These are phyloP conservation scores for Isabelozyma gotoi DNA, from an alignment of 805 yeast genomes.

Conservation along the genomic window DNA sequence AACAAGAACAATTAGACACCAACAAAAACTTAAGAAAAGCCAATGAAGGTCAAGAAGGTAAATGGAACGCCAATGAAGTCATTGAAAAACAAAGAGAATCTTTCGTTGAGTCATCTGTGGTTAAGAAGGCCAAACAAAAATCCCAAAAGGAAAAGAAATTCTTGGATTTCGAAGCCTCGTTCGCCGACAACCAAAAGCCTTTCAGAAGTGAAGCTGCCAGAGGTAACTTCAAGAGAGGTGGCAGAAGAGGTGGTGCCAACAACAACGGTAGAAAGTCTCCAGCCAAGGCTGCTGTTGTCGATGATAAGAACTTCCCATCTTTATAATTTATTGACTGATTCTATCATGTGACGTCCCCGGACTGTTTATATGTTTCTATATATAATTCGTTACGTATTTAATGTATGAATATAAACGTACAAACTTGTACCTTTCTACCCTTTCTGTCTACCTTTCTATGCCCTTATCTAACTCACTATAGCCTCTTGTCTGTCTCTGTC, in stretches of 20 bases:
- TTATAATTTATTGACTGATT: slow-evolving; percentile 27
- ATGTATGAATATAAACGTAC: not conserved
- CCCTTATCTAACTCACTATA: no score
- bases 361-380: not conserved
- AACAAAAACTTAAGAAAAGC: slow-evolving; percentile 45
- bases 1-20: slow-evolving; percentile 40
- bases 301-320: slow-evolving; percentile 75
- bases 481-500: no score
- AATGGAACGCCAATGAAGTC: slow-evolving; percentile 52
- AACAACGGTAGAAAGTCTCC: slow-evolving; percentile 22
- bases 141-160: slow-evolving; percentile 77
- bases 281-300: slow-evolving; percentile 32
- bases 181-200: slow-evolving; percentile 56
- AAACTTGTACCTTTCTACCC: no score
- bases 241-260: slow-evolving; percentile 29
- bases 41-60: slow-evolving; percentile 58
- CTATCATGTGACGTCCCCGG: not conserved
- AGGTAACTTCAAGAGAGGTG: slow-evolving; percentile 28
- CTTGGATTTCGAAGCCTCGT: slow-evolving; percentile 72
- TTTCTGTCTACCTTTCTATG: no score
- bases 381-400: slow-evolving; percentile 3
- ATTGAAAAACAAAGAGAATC: slow-evolving; percentile 65
- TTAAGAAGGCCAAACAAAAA: slow-evolving; percentile 71
- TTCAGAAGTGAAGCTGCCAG: slow-evolving; percentile 28
- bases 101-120: slow-evolving; percentile 57